Evolutionary conservation across 2,329 filamentous ascomycete genomes (phyloP), one percentile per base, ranked within the genome.

Genomic region (Fusarium penzigii): DNA sequence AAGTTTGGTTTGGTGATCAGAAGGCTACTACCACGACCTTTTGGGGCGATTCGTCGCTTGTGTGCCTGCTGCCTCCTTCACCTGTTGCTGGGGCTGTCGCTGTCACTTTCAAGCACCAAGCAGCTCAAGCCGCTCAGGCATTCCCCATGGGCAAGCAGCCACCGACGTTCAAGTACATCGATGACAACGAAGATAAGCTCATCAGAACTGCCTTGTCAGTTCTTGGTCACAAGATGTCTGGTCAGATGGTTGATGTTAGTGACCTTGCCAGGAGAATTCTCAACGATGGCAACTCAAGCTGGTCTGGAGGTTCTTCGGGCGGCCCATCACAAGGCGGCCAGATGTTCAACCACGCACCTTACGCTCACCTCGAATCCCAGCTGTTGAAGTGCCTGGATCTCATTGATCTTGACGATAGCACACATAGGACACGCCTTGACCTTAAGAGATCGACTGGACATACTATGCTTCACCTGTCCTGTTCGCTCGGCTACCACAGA

Each of bases 391-490:
- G 88, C 52, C 76, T 94, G n/a, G 88, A 93, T 61, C 78, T 90
- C 42, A 87, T 92, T 63, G 89, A 93, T 67, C 76, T 91, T 25
- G 87, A 91, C 66, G 87, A 92, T 61, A 90, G 83, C 65, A 80
- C 85, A 5, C 80, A 87, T 56, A 79, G 81, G 61, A 82, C 88
- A 13, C 82, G 81, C 25, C 83, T 89, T 56, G 89, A 94, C 65
- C 74, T 87, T 46, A 81, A 80, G 61, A 72, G 75, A 57, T 72
- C 81, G 2, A 89, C 84, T 12, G 90, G 90, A 1, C 89, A 93
- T 65, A 91, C 88, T 2, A 87, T 95, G 80, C 80, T 95, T 55
- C 90, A 94, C 64, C 77, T 92, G 56, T 89, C 89, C 2, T 89
- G 86, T 61, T 88, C 88, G 9, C 74, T 92, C 12, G 90, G 90